Base-by-base conservation (phyloP, 2,329 filamentous ascomycete species). In the Colletotrichum trifolii region DNA sequence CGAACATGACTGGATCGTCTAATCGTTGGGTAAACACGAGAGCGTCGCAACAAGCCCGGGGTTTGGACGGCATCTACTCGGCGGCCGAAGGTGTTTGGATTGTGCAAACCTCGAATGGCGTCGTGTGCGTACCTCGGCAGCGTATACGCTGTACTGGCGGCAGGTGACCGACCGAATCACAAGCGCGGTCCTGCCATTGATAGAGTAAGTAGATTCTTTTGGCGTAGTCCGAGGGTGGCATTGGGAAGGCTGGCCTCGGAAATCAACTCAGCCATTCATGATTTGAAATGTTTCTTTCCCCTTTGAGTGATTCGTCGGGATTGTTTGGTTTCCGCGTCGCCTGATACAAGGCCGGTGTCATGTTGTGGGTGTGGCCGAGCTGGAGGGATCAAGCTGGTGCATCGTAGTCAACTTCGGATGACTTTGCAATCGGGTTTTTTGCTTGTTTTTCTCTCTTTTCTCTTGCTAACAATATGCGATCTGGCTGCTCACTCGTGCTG, bases 271-370 rank as follows among this genome's bases (percentile, higher is more conserved):
- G 38, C 33, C 34, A 61, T 48, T 49, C 45, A 35, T 35, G 25
- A 65, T 48, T 56, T 61, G 46, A 38, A 56, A 52, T 53, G 52
- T 53, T 47, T 52, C 34, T 33, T 35, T 9, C n/a, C 7, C 35
- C 15, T 15, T 15, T 25, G 25, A 25, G 25, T 52, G 13, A 55
- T 34, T 62, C 15, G 52, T 9, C 36, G 25, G 17, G 12, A 43
- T 38, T 56, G 50, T 52, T 65, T 52, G 15, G 46, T 52, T 56
- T 61, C 45, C 13, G 45, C 43, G 40, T 8, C 25, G 39, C 45
- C 61, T 61, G 61, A 61, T 50, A 64, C 57, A 64, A 54, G 17
- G 45, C 50, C 50, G 57, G 50, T 54, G 50, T 61, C 61, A 61
- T 13, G 38, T 55, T 45, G 15, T 45, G 6, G 15, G 38, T 45